These are phyloP conservation scores for Yarrowia sp. DNA, from an alignment of 805 yeast species.

Conservation along the genomic window DNA sequence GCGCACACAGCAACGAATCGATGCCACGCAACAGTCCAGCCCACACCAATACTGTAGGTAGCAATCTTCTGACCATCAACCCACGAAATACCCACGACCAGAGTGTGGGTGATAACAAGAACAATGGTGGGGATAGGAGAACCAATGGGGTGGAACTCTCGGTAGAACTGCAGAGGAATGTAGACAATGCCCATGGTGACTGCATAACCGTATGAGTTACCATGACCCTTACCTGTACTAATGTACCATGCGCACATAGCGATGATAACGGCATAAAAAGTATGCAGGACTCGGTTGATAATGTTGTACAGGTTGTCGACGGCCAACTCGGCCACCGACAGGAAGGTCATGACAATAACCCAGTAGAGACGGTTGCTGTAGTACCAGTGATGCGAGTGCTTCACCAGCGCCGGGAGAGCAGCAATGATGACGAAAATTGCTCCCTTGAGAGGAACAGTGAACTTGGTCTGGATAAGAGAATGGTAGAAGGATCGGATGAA, in stretches of 20 bases:
- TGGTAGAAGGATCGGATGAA: background rate
- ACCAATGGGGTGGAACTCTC: constrained; percentile 37
- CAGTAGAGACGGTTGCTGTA: constrained; percentile 36
- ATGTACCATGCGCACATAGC: constrained; percentile 42
- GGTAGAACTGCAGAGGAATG: constrained; percentile 33
- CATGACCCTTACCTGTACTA: constrained; percentile 38
- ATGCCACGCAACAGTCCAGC: constrained; percentile 40
- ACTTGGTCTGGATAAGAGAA: constrained; percentile 22
- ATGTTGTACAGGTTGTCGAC: constrained; percentile 39
- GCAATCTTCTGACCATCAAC: constrained; percentile 32
- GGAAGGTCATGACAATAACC: constrained; percentile 37
- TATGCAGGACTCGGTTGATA: constrained; percentile 33
- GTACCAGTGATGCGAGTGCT: constrained; percentile 34
- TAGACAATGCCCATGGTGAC: constrained; percentile 30
- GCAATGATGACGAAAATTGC: constrained; percentile 33
- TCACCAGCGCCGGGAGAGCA: constrained; percentile 35
- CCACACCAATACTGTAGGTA: constrained; percentile 33
- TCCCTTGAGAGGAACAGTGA: constrained; percentile 33
- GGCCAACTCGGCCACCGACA: constrained; percentile 37
- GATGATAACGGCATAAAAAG: constrained; percentile 37
- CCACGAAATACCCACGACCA: constrained; percentile 41
- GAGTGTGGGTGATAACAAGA: constrained; percentile 34
- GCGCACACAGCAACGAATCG: constrained; percentile 38
- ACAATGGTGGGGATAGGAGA: constrained; percentile 37
- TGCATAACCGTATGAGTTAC: constrained; percentile 40